Evolutionary conservation across 805 yeast genomes (phyloP).

Genomic region (Ogataea parapolymorpha): DNA sequence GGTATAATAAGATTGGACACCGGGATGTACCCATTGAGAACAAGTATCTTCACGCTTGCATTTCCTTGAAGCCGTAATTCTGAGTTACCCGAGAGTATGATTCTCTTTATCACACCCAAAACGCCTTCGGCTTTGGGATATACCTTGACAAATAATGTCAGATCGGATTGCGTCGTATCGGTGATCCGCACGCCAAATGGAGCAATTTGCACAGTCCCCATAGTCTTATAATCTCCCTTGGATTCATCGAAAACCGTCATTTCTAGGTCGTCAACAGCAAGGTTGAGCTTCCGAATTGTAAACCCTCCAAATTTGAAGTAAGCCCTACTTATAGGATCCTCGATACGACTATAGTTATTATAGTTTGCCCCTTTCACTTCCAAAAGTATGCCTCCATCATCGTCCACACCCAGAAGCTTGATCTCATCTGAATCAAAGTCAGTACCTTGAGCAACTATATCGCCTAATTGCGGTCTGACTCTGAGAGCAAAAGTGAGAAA

Average conservation of each 20-base stretch:
- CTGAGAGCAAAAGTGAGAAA: conserved; percentile 12
- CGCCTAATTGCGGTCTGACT: conserved; percentile 30
- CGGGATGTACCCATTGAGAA: conserved; percentile 35
- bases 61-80: conserved; percentile 34
- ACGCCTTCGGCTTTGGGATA: conserved; percentile 35
- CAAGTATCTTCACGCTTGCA: conserved; percentile 30
- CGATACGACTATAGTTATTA: conserved; percentile 33
- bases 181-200: conserved; percentile 34
- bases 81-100: conserved; percentile 32
- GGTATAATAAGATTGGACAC: conserved; percentile 31
- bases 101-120: conserved; percentile 31
- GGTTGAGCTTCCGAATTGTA: conserved; percentile 25
- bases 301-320: conserved; percentile 35
- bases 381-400: conserved; percentile 33
- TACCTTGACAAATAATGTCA: conserved; percentile 30
- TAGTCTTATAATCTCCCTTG: conserved; percentile 19
- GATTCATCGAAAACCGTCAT: conserved; percentile 27
- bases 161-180: conserved; percentile 23
- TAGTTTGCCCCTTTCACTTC: conserved; percentile 30
- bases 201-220: conserved; percentile 35
- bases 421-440: conserved; percentile 31
- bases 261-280: conserved; percentile 32
- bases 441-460: conserved; percentile 31
- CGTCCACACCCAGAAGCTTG: conserved; percentile 29
- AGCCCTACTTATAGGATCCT: conserved; percentile 22